These are phyloP conservation scores for Paramecium octaurelia DNA, from an alignment of 73 alveolate species.

Conservation along the genomic window DNA sequence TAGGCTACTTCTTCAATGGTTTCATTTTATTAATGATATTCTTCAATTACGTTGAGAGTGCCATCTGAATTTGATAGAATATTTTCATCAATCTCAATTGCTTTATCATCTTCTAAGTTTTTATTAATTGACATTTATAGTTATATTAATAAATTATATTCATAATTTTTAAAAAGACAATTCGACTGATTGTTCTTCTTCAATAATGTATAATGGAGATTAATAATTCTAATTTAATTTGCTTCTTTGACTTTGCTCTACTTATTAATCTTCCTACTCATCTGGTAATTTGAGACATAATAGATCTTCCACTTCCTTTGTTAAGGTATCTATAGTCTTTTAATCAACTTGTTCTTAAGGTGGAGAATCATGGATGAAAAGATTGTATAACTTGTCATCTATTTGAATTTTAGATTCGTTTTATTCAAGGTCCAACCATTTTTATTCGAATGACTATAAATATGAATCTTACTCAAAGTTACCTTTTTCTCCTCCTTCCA, in stretches of 20 bases:
- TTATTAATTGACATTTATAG: not conserved
- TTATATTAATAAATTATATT: not conserved
- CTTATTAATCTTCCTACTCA: not conserved
- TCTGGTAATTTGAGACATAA: not conserved
- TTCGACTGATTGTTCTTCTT: not conserved
- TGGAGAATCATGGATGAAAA: not conserved
- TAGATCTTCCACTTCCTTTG: not conserved
- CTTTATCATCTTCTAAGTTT: not conserved
- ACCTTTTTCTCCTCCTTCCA: slow-evolving; percentile 45
- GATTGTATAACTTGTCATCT: not conserved
- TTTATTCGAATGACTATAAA: slow-evolving; percentile 18
- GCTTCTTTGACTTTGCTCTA: not conserved
- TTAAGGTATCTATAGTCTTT: not conserved
- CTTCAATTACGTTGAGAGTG: not conserved
- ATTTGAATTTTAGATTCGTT: not conserved
- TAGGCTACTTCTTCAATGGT: not conserved
- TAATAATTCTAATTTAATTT: not conserved
- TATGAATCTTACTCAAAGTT: not conserved
- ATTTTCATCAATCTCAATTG: not conserved
- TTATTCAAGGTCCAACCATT: not conserved
- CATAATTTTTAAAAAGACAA: slow-evolving; percentile 20
- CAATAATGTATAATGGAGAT: not conserved
- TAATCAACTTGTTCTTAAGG: not conserved
- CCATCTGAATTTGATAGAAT: slow-evolving; percentile 1
- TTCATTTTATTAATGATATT: not conserved